Conservation (phyloP, 2,329 filamentous ascomycete species). For the Ophiosphaerella korrae region DNA sequence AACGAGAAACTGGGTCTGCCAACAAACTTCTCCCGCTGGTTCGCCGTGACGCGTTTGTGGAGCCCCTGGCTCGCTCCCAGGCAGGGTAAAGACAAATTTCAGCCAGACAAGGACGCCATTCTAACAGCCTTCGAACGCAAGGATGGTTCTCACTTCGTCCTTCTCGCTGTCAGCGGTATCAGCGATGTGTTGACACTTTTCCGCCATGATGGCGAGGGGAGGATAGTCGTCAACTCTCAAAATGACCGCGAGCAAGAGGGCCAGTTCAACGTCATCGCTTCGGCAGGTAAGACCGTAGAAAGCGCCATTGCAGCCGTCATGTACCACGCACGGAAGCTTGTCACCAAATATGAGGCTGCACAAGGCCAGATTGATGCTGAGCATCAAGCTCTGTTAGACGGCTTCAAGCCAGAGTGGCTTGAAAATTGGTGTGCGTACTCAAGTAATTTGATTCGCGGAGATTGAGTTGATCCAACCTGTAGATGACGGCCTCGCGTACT, state of each 20-base stretch:
- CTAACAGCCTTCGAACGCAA: slow-evolving; percentile 76
- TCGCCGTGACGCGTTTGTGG: slow-evolving; percentile 79
- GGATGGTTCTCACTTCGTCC: slow-evolving; percentile 74
- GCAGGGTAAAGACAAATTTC: slow-evolving; percentile 72
- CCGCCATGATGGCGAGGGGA: slow-evolving; percentile 66
- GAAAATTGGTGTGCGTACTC: slow-evolving; percentile 70
- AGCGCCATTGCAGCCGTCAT: slow-evolving; percentile 78
- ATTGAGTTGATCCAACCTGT: background rate
- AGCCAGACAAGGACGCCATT: slow-evolving; percentile 76
- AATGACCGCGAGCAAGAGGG: slow-evolving; percentile 69
- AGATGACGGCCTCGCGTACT: slow-evolving; percentile 87
- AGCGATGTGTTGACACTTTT: slow-evolving; percentile 73
- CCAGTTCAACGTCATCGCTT: slow-evolving; percentile 68
- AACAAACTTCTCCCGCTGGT: slow-evolving; percentile 72
- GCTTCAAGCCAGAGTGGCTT: slow-evolving; percentile 69
- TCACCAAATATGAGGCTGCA: slow-evolving; percentile 54
- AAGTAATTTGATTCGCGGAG: too few relatives aligned
- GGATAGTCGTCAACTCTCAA: slow-evolving; percentile 69
- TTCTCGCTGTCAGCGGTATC: slow-evolving; percentile 78
- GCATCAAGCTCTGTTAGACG: slow-evolving; percentile 53
- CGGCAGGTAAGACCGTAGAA: slow-evolving; percentile 75
- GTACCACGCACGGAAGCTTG: slow-evolving; percentile 79
- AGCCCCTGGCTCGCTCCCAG: slow-evolving; percentile 87
- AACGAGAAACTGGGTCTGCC: slow-evolving; percentile 67
- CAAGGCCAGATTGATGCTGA: slow-evolving; percentile 55